Conservation (phyloP, 2,329 filamentous ascomycete genomes). For the Colletotrichum horii region DNA sequence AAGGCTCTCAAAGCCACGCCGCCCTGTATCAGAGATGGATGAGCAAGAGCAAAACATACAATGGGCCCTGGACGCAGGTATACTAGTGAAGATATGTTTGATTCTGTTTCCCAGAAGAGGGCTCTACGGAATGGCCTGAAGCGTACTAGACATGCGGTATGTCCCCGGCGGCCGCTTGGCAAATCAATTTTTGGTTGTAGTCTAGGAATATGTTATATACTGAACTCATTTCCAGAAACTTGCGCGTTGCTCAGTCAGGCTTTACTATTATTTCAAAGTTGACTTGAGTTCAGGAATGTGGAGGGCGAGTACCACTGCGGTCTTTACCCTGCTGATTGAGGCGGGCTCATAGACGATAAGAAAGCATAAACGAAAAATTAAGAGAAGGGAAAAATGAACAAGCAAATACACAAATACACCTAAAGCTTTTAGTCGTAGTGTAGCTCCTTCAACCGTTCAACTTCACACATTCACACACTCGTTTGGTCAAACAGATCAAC, state of each 20-base stretch:
- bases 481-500: fast-evolving
- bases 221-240: fast-evolving
- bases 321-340: not conserved
- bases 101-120: fast-evolving
- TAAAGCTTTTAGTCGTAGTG: not conserved
- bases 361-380: not conserved
- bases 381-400: not conserved
- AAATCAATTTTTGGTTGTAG: not conserved
- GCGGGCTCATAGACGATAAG: not conserved
- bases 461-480: fast-evolving
- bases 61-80: not conserved
- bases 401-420: not conserved
- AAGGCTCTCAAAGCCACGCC: not conserved
- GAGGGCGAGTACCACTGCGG: not conserved
- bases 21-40: not conserved
- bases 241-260: fast-evolving
- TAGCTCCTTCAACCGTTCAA: not conserved
- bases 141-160: not conserved
- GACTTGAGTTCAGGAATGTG: not conserved
- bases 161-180: not conserved
- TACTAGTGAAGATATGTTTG: not conserved
- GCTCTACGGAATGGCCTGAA: fast-evolving
- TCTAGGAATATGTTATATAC: fast-evolving
- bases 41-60: not conserved
- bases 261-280: fast-evolving